phyloP scores from a whole-genome alignment of 352 stramenopile species.

The Phytophthora colocasiae region DNA sequence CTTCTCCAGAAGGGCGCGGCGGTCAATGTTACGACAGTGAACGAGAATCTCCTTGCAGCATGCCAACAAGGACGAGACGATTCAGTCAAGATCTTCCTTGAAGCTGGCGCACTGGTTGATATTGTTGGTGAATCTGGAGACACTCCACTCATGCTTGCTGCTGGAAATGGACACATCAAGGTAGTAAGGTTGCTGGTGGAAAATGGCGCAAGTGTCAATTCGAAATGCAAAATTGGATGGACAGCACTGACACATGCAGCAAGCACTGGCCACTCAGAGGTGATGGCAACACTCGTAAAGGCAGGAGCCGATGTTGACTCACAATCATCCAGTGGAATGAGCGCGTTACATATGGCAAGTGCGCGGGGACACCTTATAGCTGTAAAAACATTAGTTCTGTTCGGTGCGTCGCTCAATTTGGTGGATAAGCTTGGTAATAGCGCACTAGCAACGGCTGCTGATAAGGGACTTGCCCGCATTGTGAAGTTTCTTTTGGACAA shows the following conservation, averaged over 20 bases:
- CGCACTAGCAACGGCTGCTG: background rate
- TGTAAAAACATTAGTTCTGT: background rate
- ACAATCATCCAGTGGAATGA: background rate
- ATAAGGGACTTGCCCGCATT: background rate
- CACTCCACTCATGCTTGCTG: background rate
- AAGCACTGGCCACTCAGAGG: background rate
- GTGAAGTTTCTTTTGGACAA: background rate
- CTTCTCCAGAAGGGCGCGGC: too few relatives aligned
- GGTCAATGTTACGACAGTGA: too few relatives aligned
- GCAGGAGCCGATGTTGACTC: background rate
- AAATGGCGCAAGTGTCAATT: background rate
- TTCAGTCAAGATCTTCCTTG: too few relatives aligned
- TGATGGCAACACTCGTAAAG: background rate
- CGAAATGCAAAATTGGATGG: background rate
- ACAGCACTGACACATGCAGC: background rate
- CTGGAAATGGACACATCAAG: conserved; percentile 5
- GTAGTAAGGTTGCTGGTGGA: background rate
- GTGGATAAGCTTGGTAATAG: background rate
- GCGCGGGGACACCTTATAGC: background rate
- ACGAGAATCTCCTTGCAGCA: too few relatives aligned
- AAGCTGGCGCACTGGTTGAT: too few relatives aligned
- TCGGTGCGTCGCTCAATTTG: background rate
- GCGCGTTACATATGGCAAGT: background rate
- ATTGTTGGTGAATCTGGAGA: too few relatives aligned
- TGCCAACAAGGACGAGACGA: too few relatives aligned